phyloP scores from a whole-genome alignment of 768 basidiomycete species.

The Trametopsis cervina region DNA sequence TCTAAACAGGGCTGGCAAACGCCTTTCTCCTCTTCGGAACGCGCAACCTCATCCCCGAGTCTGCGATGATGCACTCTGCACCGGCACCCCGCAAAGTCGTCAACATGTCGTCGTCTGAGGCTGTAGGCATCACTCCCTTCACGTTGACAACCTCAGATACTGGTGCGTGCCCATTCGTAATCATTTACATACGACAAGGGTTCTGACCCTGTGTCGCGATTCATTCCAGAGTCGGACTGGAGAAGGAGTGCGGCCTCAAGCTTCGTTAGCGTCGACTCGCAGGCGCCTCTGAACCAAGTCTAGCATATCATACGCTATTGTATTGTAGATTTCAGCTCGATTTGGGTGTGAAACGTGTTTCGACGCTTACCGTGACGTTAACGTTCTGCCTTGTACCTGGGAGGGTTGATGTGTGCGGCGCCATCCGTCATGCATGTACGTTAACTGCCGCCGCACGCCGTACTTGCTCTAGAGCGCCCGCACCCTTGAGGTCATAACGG shows the following conservation, averaged over 20 bases:
- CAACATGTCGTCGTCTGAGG: constrained; percentile 17
- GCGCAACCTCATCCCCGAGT: constrained; percentile 25
- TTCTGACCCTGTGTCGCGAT: background rate
- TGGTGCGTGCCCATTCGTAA: background rate
- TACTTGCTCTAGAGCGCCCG: too few species aligned
- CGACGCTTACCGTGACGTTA: too few species aligned
- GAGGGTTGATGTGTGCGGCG: too few species aligned
- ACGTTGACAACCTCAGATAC: constrained; percentile 9
- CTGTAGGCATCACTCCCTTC: constrained; percentile 27
- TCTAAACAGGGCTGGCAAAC: constrained; percentile 25
- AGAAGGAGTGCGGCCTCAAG: background rate
- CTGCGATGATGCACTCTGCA: constrained; percentile 18
- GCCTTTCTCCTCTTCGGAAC: constrained; percentile 24
- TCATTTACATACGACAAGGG: background rate
- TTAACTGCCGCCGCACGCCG: too few species aligned
- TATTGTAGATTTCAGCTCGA: too few species aligned
- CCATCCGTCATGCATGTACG: too few species aligned
- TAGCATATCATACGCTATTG: too few species aligned
- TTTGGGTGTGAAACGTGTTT: too few species aligned
- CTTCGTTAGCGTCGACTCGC: constrained; percentile 6
- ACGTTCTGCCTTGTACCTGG: too few species aligned
- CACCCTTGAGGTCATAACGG: too few species aligned
- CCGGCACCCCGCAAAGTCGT: constrained; percentile 21
- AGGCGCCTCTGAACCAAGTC: constrained; percentile 2
- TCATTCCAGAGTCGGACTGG: background rate